These are phyloP conservation scores for Aspergillus tubingensis DNA, from an alignment of 2,329 filamentous ascomycete genomes.

Conservation along the genomic window DNA sequence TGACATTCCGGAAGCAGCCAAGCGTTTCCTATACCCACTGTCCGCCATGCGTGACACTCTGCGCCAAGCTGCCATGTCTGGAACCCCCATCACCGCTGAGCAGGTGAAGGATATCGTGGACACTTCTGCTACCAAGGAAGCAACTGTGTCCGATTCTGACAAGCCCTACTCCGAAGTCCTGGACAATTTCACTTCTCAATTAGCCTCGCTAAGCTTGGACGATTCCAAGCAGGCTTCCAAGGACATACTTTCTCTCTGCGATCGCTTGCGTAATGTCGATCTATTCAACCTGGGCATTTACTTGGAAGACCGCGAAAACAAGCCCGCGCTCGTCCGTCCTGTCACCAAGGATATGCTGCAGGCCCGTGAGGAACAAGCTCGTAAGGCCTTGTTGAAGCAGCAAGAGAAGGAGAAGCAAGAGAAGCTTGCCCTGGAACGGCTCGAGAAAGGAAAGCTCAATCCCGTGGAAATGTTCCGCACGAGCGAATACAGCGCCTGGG, in stretches of 20 bases:
- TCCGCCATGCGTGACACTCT: slow-evolving; percentile 60
- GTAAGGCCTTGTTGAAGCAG: slow-evolving; percentile 49
- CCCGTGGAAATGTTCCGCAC: slow-evolving; percentile 54
- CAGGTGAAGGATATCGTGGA: slow-evolving; percentile 44
- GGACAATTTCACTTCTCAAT: slow-evolving; percentile 43
- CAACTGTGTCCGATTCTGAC: slow-evolving; percentile 28
- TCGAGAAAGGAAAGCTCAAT: slow-evolving; percentile 47
- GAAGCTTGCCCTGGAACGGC: slow-evolving; percentile 51
- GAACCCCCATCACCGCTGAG: slow-evolving; percentile 43
- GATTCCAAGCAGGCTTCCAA: slow-evolving; percentile 62
- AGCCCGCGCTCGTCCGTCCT: slow-evolving; percentile 69
- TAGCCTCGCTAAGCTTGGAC: slow-evolving; percentile 35
- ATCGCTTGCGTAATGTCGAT: slow-evolving; percentile 76
- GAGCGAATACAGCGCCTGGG: slow-evolving; percentile 73
- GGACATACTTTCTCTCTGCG: slow-evolving; percentile 73
- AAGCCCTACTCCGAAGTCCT: slow-evolving; percentile 53
- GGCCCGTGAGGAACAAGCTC: slow-evolving; percentile 57
- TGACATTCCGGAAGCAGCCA: slow-evolving; percentile 61
- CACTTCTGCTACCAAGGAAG: slow-evolving; percentile 25
- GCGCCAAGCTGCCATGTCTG: slow-evolving; percentile 57
- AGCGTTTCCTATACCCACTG: slow-evolving; percentile 62
- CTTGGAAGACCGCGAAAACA: slow-evolving; percentile 74
- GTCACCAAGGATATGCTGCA: slow-evolving; percentile 61
- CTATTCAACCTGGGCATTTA: slow-evolving; percentile 83
- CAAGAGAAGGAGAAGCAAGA: slow-evolving; percentile 52